Evolutionary conservation across 73 alveolate species (phyloP).

Genomic region (Paraurostyla sp.): DNA sequence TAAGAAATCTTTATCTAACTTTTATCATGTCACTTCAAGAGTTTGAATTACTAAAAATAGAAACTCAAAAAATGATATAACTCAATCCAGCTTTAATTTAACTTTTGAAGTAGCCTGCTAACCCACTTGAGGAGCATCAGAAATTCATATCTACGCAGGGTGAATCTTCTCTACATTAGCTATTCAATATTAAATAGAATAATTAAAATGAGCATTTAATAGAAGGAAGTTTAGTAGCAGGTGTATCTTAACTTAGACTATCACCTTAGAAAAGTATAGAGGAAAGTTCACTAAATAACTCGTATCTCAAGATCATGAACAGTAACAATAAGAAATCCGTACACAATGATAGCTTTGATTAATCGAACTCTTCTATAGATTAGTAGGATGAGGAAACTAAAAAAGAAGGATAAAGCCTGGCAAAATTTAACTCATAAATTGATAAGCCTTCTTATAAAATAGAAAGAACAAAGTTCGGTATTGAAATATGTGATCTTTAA

Average conservation of each 20-base stretch:
- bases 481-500: constrained; percentile 10
- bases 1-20: constrained; percentile 16
- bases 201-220: background rate
- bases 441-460: background rate
- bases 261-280: background rate
- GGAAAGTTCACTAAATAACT: too few species aligned
- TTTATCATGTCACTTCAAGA: background rate
- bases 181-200: background rate
- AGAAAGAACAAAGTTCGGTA: constrained; percentile 13
- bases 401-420: background rate
- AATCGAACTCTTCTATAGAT: constrained; percentile 22
- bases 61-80: background rate
- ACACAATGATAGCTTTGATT: background rate
- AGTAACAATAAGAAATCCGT: too few species aligned
- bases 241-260: too few species aligned
- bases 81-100: constrained; percentile 14
- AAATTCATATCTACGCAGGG: background rate
- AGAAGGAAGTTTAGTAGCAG: background rate
- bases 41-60: constrained; percentile 28
- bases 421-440: background rate
- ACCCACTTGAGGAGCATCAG: background rate
- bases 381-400: background rate
- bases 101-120: background rate
- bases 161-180: background rate
- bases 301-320: background rate